These are phyloP conservation scores for Cladobotryum protrusum DNA, from an alignment of 2,329 filamentous ascomycete species.

Conservation along the genomic window DNA sequence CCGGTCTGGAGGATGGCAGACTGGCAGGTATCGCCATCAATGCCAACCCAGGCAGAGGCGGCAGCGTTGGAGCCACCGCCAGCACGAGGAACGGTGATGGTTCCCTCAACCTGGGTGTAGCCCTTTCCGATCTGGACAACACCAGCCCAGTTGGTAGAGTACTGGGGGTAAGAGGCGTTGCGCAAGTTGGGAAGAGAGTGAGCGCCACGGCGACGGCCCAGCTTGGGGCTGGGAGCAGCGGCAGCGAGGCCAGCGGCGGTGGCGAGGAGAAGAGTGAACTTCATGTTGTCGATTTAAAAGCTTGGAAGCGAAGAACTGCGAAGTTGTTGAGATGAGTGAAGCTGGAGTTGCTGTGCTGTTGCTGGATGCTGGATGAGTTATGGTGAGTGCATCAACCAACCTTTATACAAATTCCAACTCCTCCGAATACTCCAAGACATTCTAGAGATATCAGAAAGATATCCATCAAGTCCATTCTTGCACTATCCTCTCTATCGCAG, in stretches of 20 bases:
- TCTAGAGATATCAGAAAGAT: not conserved
- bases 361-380: not conserved
- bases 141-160: slow-evolving; percentile 25
- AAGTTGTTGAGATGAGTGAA: not conserved
- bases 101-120: slow-evolving; percentile 23
- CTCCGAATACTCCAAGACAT: not conserved
- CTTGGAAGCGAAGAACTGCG: not conserved
- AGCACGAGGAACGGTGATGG: slow-evolving; percentile 23
- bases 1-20: slow-evolving; percentile 37
- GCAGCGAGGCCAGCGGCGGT: slow-evolving; percentile 13
- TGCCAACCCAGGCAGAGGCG: slow-evolving; percentile 39
- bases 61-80: slow-evolving; percentile 14
- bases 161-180: slow-evolving; percentile 15
- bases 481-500: slow-evolving; percentile 1
- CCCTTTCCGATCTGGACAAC: slow-evolving; percentile 22
- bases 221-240: slow-evolving; percentile 6
- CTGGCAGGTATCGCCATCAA: slow-evolving; percentile 39
- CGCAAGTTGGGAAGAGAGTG: slow-evolving; percentile 15
- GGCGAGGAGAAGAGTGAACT: slow-evolving; percentile 14
- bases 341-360: not conserved
- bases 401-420: not conserved
- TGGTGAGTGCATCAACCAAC: not conserved
- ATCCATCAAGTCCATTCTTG: not conserved
- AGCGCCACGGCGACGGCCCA: slow-evolving; percentile 1
- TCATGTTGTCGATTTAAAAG: slow-evolving; percentile 5